phyloP scores from a whole-genome alignment of 2,329 filamentous ascomycete species.

The Pseudophaeomoniella oleicola region DNA sequence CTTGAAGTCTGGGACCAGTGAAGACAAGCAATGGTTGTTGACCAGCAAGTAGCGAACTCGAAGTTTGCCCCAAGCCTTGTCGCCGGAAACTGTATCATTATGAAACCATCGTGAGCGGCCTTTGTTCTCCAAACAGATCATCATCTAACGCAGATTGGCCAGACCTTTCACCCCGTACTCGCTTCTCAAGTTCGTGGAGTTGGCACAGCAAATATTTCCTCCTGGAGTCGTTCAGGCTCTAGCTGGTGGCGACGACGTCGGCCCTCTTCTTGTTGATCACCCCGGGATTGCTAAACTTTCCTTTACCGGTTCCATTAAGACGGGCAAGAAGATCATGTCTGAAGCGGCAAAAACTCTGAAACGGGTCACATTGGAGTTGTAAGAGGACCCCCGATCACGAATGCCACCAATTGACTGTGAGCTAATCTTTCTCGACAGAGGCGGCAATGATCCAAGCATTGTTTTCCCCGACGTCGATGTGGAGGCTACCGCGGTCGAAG shows the following conservation, averaged over 20 bases:
- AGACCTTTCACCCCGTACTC: constrained; percentile 18
- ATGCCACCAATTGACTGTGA: neutral
- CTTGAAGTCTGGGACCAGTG: too few species aligned
- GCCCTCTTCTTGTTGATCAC: constrained; percentile 44
- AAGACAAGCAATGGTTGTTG: too few species aligned
- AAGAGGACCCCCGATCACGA: constrained; percentile 1
- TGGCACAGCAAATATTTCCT: constrained; percentile 43
- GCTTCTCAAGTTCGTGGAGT: constrained; percentile 44
- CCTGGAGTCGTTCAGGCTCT: constrained; percentile 49
- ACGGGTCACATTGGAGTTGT: constrained; percentile 45
- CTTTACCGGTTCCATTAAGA: constrained; percentile 48
- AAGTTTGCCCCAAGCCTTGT: constrained; percentile 45
- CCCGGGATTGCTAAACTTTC: constrained; percentile 46
- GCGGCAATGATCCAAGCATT: constrained; percentile 49
- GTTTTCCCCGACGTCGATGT: constrained; percentile 44
- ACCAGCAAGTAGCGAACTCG: too few species aligned
- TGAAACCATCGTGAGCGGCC: constrained; percentile 46
- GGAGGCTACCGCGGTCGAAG: constrained; percentile 30
- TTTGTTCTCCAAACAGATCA: too few species aligned
- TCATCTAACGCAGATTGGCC: too few species aligned
- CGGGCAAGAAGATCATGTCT: constrained; percentile 47
- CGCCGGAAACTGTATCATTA: constrained; percentile 40
- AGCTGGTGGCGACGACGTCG: constrained; percentile 45
- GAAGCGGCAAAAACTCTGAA: constrained; percentile 43
- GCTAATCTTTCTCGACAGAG: constrained; percentile 11